Percentiles rank a stretch among this genome's conserved stretches.
phyloP scores from a whole-genome alignment of 179 eudicot species.

The Sideroxylon spinosum region DNA sequence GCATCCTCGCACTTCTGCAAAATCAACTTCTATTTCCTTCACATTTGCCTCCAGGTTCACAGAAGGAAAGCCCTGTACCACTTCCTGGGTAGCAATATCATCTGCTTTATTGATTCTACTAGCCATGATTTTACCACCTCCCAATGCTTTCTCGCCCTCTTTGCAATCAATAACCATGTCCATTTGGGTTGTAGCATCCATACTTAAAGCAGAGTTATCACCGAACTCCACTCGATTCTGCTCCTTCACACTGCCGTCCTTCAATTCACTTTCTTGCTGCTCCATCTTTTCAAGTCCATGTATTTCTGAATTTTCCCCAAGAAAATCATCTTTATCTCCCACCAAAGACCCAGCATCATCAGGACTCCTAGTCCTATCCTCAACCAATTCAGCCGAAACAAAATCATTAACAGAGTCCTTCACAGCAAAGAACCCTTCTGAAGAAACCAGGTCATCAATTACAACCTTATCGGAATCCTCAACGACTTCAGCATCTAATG shows the following conservation, averaged over 20 bases:
- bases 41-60: no score
- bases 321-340: conserved; percentile 15
- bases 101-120: neutral
- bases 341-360: conserved; percentile 12
- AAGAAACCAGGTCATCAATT: neutral
- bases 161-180: neutral
- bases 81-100: neutral
- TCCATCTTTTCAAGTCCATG: conserved; percentile 13
- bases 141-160: neutral
- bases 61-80: neutral
- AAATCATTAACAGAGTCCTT: neutral
- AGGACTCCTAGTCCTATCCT: conserved; percentile 13
- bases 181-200: neutral
- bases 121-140: neutral
- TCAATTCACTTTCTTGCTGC: neutral
- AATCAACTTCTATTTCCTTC: neutral
- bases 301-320: neutral
- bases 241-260: neutral
- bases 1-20: neutral
- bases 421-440: conserved; percentile 7
- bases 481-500: conserved; percentile 18
- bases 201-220: neutral
- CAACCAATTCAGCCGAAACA: conserved; percentile 15
- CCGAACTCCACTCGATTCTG: conserved; percentile 7
- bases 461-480: conserved; percentile 15